phyloP scores from a whole-genome alignment of 2,329 filamentous ascomycete species.

The Metarhizium robertsii region DNA sequence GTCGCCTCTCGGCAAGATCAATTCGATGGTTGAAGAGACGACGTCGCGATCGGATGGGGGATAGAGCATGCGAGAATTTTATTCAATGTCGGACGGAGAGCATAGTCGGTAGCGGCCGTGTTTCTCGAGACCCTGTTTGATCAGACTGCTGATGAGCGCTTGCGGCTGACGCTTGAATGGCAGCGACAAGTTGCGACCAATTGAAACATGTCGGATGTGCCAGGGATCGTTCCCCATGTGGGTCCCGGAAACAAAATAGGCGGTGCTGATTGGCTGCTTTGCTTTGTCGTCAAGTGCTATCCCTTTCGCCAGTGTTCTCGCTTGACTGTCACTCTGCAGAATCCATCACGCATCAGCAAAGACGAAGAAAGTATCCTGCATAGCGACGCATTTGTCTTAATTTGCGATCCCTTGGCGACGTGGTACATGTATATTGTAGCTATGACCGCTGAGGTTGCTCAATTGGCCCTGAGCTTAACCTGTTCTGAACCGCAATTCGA shows the following conservation, averaged over 20 bases:
- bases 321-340: no score
- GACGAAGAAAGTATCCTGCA: no score
- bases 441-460: not conserved
- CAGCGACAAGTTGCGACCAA: conserved; percentile 2
- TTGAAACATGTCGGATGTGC: not conserved
- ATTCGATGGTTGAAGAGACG: not conserved
- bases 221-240: not conserved
- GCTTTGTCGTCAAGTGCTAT: no score
- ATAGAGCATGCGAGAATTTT: not conserved
- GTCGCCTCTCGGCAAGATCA: conserved; percentile 1
- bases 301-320: no score
- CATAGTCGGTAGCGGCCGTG: not conserved
- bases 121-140: not conserved
- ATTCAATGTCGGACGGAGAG: not conserved
- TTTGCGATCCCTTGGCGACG: no score
- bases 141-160: not conserved
- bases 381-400: no score
- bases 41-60: not conserved
- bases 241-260: not conserved
- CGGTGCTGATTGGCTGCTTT: no score
- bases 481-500: not conserved
- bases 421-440: not conserved
- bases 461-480: not conserved
- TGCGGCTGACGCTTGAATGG: conserved; percentile 1
- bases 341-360: no score